phyloP scores from a whole-genome alignment of 805 yeast species.

The Grigorovia yakushimaensis region DNA sequence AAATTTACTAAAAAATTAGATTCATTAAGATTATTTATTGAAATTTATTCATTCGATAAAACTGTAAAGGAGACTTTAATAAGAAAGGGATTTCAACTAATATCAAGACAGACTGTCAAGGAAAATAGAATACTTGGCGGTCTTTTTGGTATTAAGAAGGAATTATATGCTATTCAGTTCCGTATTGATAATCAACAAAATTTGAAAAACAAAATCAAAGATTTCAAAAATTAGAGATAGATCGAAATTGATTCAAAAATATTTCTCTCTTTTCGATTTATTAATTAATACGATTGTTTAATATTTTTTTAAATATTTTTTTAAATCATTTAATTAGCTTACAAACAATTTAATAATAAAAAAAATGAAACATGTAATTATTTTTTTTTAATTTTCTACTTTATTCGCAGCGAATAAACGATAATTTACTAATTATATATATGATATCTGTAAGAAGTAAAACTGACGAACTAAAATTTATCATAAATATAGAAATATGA shows the following conservation, averaged over 20 bases:
- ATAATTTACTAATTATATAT: too few relatives aligned
- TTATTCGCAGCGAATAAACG: too few relatives aligned
- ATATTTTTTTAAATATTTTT: too few relatives aligned
- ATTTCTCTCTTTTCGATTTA: too few relatives aligned
- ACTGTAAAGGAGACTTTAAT: conserved; percentile 31
- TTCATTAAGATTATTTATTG: conserved; percentile 29
- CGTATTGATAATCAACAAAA: conserved; percentile 13
- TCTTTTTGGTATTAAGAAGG: conserved; percentile 24
- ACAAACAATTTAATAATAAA: too few relatives aligned
- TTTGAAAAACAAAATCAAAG: conserved; percentile 6
- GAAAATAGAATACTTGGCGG: conserved; percentile 25
- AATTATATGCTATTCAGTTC: conserved; percentile 32
- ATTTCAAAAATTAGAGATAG: not conserved
- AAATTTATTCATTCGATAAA: conserved; percentile 44
- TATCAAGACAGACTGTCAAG: conserved; percentile 21
- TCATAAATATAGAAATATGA: too few relatives aligned
- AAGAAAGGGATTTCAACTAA: conserved; percentile 35
- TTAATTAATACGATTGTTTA: too few relatives aligned
- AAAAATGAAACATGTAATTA: too few relatives aligned
- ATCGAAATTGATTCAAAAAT: not conserved
- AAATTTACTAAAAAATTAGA: conserved; percentile 22
- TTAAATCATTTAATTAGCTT: too few relatives aligned
- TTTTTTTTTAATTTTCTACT: too few relatives aligned
- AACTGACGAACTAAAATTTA: too few relatives aligned
- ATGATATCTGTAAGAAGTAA: too few relatives aligned